Evolutionary conservation across 2,329 filamentous ascomycete species (phyloP), one percentile per base, ranked within the genome.

Genomic region (Cordyceps cicadae): DNA sequence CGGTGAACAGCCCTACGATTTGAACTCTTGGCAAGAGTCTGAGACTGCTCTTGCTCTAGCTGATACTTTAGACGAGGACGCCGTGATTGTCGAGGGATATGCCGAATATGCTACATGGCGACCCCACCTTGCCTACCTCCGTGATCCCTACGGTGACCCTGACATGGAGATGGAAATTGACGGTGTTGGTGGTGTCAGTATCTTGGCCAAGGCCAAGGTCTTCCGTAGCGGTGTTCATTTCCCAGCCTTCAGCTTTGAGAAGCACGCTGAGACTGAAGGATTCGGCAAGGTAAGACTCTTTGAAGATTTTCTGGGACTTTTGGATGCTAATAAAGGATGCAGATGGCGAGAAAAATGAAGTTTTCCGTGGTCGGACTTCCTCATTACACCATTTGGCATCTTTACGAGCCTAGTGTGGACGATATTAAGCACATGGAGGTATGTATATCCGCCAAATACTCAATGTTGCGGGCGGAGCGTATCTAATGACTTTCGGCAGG

Each of bases 121-220:
- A 65, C 94, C 94, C 48, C 94, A 99, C 81, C 81, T 99, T 70
- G 94, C 94, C 48, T 99, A 99, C 72, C 84, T 99, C 8, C 88
- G 94, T 62, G 94, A 99, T 71, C 94, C 94, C 2, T 97, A 96
- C 69, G 94, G 94, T 45, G 94, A 99, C 70, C 93, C 93, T 21
- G 94, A 99, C 71, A 97, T 97, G 88, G 94, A 99, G 72, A 97
- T 99, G 94, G 94, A 99, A 69, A 93, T 99, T 67, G 94, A 99
- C 68, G 94, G 94, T 66, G 92, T 99, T 52, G 93, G 94, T 55
- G 94, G 94, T 76, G 94, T 99, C 67, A 97, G 92, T 76, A 99
- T 99, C 69, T 76, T 99, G 67, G 93, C 94, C 51, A 99, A 97
- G 75, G 94, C 94, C 2, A 89, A 88, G 68, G 94, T 99, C 0